Base-by-base conservation (phyloP, 73 alveolate genomes). In the Paramecium tetraurelia region DNA sequence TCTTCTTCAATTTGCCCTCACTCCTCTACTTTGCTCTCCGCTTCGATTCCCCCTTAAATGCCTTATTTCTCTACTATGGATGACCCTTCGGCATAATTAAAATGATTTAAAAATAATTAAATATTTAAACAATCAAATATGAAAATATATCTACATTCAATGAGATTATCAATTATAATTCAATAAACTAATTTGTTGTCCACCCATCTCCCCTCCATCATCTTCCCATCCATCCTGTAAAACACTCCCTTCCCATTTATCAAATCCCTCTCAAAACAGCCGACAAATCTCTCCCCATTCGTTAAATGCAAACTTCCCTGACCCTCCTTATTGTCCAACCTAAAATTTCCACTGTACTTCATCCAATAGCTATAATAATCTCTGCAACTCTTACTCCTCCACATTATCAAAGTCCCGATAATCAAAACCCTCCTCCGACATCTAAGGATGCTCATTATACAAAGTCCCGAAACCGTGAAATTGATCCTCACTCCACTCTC, bases 401-500 rank as follows among this genome's bases (percentile, higher is more conserved):
- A 89, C 94, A 89, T 89, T 89, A 40, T 89, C 94, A 57, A 89
- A 89, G 72, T 89, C 94, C 10, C 84, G 46, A 70, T 70, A 89
- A 71, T 89, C 94, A 71, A 70, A 89, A 1, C 80, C 22, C 72
- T 89, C 44, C n/a, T 89, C 31, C 29, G 76, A 41, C n/a, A 21
- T 11, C 20, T 50, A 50, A 44, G 94, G 94, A 24, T 71, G 71
- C 24, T 89, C 94, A 71, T 89, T 89, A 83, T 89, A 89, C 16
- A 89, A 58, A 71, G 87, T 70, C 1, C 94, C 94, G 46, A 33
- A 72, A 22, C 94, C 94, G 24, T 89, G 53, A 71, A 89, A 89
- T 70, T 89, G 21, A 72, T 89, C 94, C 12, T 71, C 90, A 0
- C 27, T 63, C 94, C 94, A 89, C 10, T 89, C 38, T 5, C 94